These are phyloP conservation scores for Colletotrichum liaoningense DNA, from an alignment of 2,329 filamentous ascomycete genomes.

Conservation along the genomic window DNA sequence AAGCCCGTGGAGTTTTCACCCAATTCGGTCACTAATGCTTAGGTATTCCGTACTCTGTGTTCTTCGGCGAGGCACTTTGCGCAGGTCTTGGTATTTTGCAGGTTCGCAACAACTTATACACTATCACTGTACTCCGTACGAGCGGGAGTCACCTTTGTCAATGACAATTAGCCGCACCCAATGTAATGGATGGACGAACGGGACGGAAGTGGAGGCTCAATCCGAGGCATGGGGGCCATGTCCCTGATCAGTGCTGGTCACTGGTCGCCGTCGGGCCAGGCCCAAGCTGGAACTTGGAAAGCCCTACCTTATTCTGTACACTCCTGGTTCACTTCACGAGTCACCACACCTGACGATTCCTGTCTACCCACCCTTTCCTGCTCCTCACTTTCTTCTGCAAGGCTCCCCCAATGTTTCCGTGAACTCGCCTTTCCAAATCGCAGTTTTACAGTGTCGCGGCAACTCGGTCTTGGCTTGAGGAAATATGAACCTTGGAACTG, in stretches of 20 bases:
- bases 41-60: too few species aligned
- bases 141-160: too few species aligned
- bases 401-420: too few species aligned
- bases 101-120: not conserved
- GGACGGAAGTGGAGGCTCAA: slow-evolving; percentile 33
- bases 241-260: not conserved
- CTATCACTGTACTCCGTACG: not conserved
- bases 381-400: too few species aligned
- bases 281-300: not conserved
- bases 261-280: not conserved
- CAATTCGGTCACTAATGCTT: too few species aligned
- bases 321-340: not conserved
- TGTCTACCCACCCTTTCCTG: not conserved
- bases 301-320: not conserved
- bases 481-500: too few species aligned
- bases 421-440: too few species aligned
- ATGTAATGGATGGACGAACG: slow-evolving; percentile 25
- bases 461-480: too few species aligned
- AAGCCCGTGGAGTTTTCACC: too few species aligned
- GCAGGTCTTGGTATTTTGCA: not conserved
- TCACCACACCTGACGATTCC: not conserved
- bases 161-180: slow-evolving; percentile 26
- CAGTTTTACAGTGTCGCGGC: too few species aligned
- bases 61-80: too few species aligned
- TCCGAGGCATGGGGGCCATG: slow-evolving; percentile 1